phyloP scores from a whole-genome alignment of 257 asterid genomes.

The Petunia secreta region DNA sequence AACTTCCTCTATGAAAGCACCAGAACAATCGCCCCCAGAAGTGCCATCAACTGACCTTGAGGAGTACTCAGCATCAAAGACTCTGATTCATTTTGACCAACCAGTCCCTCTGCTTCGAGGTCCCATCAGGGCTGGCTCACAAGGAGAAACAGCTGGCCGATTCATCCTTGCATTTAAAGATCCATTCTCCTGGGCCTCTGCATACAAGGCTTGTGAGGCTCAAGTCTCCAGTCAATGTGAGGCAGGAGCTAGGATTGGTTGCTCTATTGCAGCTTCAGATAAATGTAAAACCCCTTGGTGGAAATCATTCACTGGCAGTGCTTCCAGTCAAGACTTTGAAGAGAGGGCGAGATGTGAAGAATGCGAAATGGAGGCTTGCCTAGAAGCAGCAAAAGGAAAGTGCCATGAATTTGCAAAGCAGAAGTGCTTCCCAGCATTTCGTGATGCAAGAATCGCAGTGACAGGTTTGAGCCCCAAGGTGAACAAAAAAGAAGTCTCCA shows the following conservation, averaged over 20 bases:
- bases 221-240: conserved; percentile 79
- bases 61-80: conserved; percentile 68
- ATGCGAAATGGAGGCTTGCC: conserved; percentile 70
- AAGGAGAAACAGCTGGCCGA: conserved; percentile 57
- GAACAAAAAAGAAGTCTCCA: conserved; percentile 53
- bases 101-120: conserved; percentile 78
- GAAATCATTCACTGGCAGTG: conserved; percentile 56
- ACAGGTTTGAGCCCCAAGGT: conserved; percentile 42
- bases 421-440: conserved; percentile 67
- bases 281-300: conserved; percentile 89
- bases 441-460: conserved; percentile 57
- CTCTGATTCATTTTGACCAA: conserved; percentile 57
- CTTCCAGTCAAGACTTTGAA: conserved; percentile 46
- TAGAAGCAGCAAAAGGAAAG: conserved; percentile 52
- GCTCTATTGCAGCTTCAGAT: conserved; percentile 83
- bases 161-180: conserved; percentile 71
- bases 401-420: conserved; percentile 61
- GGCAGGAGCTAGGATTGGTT: conserved; percentile 80
- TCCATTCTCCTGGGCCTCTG: conserved; percentile 64
- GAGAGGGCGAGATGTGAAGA: conserved; percentile 84
- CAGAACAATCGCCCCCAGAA: conserved; percentile 31
- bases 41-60: conserved; percentile 45
- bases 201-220: conserved; percentile 54
- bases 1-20: not conserved
- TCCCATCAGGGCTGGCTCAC: conserved; percentile 54